Evolutionary conservation across 1,284 basidiomycete genomes (phyloP).

Genomic region (Tilletia indica): DNA sequence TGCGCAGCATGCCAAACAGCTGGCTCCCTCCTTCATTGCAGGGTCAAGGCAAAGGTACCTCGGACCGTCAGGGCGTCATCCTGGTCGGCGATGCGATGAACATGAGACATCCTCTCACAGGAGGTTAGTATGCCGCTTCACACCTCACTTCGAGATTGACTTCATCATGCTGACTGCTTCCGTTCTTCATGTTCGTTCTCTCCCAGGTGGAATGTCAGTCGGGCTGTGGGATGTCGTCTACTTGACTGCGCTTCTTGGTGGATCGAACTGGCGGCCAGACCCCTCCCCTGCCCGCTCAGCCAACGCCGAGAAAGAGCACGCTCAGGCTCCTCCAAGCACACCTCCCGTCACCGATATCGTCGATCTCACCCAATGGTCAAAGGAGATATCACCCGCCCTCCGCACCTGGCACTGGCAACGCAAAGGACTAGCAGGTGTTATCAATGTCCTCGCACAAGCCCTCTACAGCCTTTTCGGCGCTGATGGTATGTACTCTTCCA

Average conservation of each 20-base stretch:
- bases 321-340: slow-evolving; percentile 16
- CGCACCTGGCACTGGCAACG: slow-evolving; percentile 53
- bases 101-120: slow-evolving; percentile 97
- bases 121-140: slow-evolving; percentile 59
- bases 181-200: not conserved
- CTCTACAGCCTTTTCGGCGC: slow-evolving; percentile 54
- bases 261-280: slow-evolving; percentile 40
- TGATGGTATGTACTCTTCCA: slow-evolving; percentile 24
- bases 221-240: slow-evolving; percentile 54
- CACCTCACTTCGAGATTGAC: too few relatives aligned
- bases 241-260: slow-evolving; percentile 48
- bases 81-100: slow-evolving; percentile 96
- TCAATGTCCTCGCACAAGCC: slow-evolving; percentile 55
- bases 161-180: too few relatives aligned
- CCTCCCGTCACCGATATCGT: slow-evolving; percentile 12
- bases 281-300: not conserved
- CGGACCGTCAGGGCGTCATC: slow-evolving; percentile 68
- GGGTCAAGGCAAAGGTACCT: slow-evolving; percentile 60
- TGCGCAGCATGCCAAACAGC: slow-evolving; percentile 88
- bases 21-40: slow-evolving; percentile 85
- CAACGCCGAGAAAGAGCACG: not conserved
- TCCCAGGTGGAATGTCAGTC: slow-evolving; percentile 49
- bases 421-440: slow-evolving; percentile 47
- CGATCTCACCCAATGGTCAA: slow-evolving; percentile 41
- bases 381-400: slow-evolving; percentile 34